phyloP scores from a whole-genome alignment of 2,329 filamentous ascomycete genomes.

The Fusarium nelsonii region DNA sequence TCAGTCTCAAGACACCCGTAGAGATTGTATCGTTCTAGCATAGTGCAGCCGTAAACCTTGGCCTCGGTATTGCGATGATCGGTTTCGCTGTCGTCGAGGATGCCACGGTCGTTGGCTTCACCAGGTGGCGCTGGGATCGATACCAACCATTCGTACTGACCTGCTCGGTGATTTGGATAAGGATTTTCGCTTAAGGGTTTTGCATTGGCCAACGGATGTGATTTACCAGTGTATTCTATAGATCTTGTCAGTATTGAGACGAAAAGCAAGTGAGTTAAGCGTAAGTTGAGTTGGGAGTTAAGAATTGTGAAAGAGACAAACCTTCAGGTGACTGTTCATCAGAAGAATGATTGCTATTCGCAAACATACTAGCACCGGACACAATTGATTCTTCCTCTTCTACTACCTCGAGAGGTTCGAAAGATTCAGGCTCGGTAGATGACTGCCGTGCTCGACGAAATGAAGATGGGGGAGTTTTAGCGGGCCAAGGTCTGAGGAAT shows the following conservation, averaged over 20 bases:
- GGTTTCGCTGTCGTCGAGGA: slow-evolving; percentile 24
- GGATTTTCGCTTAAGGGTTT: slow-evolving; percentile 49
- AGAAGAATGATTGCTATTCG: slow-evolving; percentile 6
- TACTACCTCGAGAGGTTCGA: slow-evolving; percentile 52
- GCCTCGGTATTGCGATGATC: slow-evolving; percentile 36
- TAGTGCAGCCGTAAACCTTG: slow-evolving; percentile 65
- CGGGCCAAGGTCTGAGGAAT: slow-evolving; percentile 21
- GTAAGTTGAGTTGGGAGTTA: neutral
- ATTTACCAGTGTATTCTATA: slow-evolving; percentile 20
- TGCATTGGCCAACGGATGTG: slow-evolving; percentile 46
- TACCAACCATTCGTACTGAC: slow-evolving; percentile 65
- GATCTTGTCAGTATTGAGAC: slow-evolving; percentile 28
- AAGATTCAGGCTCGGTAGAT: slow-evolving; percentile 50
- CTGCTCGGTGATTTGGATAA: slow-evolving; percentile 59
- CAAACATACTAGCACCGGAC: slow-evolving; percentile 16
- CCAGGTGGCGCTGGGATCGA: slow-evolving; percentile 52
- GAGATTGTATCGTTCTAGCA: slow-evolving; percentile 56
- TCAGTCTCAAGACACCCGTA: slow-evolving; percentile 49
- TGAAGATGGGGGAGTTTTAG: slow-evolving; percentile 25
- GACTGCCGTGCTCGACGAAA: slow-evolving; percentile 50
- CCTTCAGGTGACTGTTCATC: slow-evolving; percentile 25
- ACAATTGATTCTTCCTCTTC: slow-evolving; percentile 49
- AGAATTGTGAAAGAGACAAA: slow-evolving; percentile 22
- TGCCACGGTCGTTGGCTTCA: slow-evolving; percentile 39
- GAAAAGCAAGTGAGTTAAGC: neutral